A percentile compares a stretch with the other conserved stretches of the same genome.
These are phyloP conservation scores for Fallopia convolvulus DNA, from an alignment of 148 eudicot species.

Conservation along the genomic window DNA sequence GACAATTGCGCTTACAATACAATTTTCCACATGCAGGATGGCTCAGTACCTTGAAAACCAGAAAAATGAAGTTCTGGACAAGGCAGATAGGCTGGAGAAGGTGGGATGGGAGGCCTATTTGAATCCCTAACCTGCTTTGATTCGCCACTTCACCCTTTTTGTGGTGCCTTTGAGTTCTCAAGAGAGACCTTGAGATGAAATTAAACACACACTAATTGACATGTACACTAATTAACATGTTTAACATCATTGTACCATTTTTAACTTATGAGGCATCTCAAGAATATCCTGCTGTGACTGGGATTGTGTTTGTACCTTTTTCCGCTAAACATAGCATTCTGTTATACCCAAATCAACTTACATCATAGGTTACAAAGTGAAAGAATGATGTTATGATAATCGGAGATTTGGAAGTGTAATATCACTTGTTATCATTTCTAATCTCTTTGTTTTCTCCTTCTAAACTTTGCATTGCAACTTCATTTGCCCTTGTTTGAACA, in stretches of 20 bases:
- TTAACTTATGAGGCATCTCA: too few relatives aligned
- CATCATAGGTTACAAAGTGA: too few relatives aligned
- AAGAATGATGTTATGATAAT: too few relatives aligned
- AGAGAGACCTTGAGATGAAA: background rate
- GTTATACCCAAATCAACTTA: too few relatives aligned
- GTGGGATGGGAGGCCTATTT: slow-evolving; percentile 8
- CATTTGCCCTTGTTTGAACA: too few relatives aligned
- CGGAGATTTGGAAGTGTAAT: too few relatives aligned
- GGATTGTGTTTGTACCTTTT: too few relatives aligned
- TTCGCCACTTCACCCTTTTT: background rate
- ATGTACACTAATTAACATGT: background rate
- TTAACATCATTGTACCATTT: background rate
- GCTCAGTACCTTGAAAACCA: slow-evolving; percentile 11
- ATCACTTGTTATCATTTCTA: too few relatives aligned
- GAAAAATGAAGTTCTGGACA: slow-evolving; percentile 7
- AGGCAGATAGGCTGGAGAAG: background rate
- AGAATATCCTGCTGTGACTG: too few relatives aligned
- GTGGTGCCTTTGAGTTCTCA: background rate
- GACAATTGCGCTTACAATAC: background rate
- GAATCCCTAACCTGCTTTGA: background rate
- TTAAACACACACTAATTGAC: background rate
- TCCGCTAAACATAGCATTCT: too few relatives aligned
- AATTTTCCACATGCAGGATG: background rate
- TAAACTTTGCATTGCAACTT: too few relatives aligned
- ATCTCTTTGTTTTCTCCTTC: too few relatives aligned